Base-by-base conservation (phyloP, 495 filamentous ascomycete species). In the Haplographium delicatum region DNA sequence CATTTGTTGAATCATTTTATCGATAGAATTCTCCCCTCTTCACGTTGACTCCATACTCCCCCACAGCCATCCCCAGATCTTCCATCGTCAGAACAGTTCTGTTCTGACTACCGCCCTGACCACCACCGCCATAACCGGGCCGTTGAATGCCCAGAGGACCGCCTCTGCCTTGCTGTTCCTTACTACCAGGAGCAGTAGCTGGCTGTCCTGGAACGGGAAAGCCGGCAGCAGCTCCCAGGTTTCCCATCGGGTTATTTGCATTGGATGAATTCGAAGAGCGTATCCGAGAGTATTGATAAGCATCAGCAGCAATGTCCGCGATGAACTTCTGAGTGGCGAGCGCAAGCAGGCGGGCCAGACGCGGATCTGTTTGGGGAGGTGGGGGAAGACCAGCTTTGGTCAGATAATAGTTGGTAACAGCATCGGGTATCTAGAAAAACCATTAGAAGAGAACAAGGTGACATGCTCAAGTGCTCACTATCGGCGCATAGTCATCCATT, bases 401-500 rank as follows among this genome's bases (percentile, higher is more conserved):
- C 68, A 97, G 88, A 76, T 97, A 97, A 76, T 96, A 95, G 61
- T 93, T 83, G 58, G 90, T 97, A 25, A 98, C 91, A 9, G 93
- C 93, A 67, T 98, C 93, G 40, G 93, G 93, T 56, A 98, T 97
- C 91, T 97, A 61, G 10, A 27, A 40, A 27, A 40, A 7, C 25
- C 9, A 34, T 56, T 19, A 48, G 38, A 41, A 20, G 31, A 19
- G 25, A 37, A 40, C n/a, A n/a, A n/a, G n/a, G n/a, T n/a, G n/a
- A 22, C 13, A 8, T 35, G 10, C 22, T 25, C 27, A 20, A 13
- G 26, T 50, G 71, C 83, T 56, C 79, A 97, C 91, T 56, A 98
- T 95, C 15, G 93, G 93, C 38, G 93, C 90, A 70, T 96, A 96
- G 56, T 98, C 93, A 62, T 98, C 93, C 91, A 97, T 97, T 74